Base-by-base conservation (phyloP, 768 basidiomycete genomes). In the Albatrellus ellisii region DNA sequence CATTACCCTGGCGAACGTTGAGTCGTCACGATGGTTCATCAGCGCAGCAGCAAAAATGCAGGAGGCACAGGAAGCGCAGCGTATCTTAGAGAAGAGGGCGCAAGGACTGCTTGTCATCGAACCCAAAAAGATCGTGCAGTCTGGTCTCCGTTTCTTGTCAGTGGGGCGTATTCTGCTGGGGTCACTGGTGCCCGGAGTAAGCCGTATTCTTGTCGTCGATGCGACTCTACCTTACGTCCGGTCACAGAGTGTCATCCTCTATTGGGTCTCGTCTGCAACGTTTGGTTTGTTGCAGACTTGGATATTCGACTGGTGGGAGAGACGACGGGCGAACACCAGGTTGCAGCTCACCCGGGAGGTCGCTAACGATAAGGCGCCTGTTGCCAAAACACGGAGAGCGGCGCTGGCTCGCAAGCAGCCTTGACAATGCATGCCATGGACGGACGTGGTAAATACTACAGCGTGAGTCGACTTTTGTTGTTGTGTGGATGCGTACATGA, bases 251-350 rank as follows among this genome's bases (percentile, higher is more conserved):
- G 64, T 88, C 20, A 64, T 75, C 27, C 52, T 88, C 25, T 88
- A 84, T 52, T 88, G 85, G 85, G 65, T 78, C 2, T 74, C 79
- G 10, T 88, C 85, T 11, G 80, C 85, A 2, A 59, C 70, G 9
- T 81, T 80, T 56, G 84, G 83, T 31, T 62, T 87, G 15, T 45
- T 79, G 11, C 83, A 87, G 55, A 78, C 81, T 1, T 88, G 81
- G 79, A 48, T 70, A 25, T 60, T 88, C 44, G 79, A 85, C 42
- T 80, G 70, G 62, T 68, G 69, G 62, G 75, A 77, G 43, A 52
- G 65, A 39, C 66, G 64, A 31, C 59, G 68, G 43, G 34, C 38
- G 12, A 59, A 56, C 38, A 49, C 41, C 37, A 52, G 29, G 27
- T 2, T 21, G 4, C 35, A 18, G 18, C 3, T 36, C 25, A 11